These are phyloP conservation scores for Rhododendron molle DNA, from an alignment of 148 eudicot species.

Conservation along the genomic window DNA sequence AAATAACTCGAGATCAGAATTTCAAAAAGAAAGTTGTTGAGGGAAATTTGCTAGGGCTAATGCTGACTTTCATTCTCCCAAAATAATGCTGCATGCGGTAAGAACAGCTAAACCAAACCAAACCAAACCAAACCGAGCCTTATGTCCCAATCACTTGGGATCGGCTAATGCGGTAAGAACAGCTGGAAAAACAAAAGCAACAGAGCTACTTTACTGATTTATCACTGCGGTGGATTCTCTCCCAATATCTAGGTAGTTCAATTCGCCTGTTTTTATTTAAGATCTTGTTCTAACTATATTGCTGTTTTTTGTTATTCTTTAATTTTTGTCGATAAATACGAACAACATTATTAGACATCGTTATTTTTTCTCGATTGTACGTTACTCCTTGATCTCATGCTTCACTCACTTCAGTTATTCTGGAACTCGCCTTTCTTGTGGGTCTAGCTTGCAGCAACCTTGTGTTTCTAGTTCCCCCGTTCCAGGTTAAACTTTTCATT, in stretches of 20 bases:
- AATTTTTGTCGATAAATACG: neutral
- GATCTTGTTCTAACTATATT: neutral
- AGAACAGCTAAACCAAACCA: too few species aligned
- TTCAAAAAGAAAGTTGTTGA: neutral
- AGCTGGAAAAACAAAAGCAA: too few species aligned
- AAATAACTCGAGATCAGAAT: neutral
- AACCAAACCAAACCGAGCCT: too few species aligned
- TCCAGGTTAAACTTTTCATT: slow-evolving; percentile 38
- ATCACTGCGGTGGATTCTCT: neutral
- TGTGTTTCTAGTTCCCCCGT: slow-evolving; percentile 59
- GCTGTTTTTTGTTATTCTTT: neutral
- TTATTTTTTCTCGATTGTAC: neutral
- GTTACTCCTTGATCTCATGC: slow-evolving; percentile 10
- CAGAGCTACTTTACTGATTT: neutral
- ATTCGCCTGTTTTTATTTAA: neutral
- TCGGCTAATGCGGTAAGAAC: neutral
- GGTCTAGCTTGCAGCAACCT: slow-evolving; percentile 52
- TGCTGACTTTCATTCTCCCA: neutral
- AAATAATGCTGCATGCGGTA: neutral
- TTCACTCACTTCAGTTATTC: slow-evolving; percentile 59
- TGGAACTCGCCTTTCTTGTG: slow-evolving; percentile 72
- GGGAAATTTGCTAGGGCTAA: neutral
- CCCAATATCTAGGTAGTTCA: neutral
- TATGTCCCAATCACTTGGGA: too few species aligned
- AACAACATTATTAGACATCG: neutral